Base-by-base conservation (phyloP, 1,284 basidiomycete genomes). In the Puccinia novopanici region DNA sequence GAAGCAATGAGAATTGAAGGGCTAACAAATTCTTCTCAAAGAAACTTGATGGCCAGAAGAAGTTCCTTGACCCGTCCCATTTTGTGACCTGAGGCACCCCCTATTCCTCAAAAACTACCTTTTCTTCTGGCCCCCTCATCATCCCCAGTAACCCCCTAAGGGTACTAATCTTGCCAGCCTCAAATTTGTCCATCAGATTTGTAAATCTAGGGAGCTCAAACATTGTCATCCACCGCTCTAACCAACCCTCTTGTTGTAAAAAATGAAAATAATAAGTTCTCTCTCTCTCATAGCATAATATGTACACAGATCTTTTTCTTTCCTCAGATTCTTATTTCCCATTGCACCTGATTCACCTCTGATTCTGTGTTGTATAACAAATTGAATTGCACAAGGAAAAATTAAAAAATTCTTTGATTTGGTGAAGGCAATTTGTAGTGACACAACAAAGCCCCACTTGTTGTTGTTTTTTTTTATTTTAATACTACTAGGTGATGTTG, bases 131-230 rank as follows among this genome's bases (percentile, higher is more conserved):
- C 67, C 73, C 19, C 24, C n/a, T n/a, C n/a, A n/a, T n/a, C 50
- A 73, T 2, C 8, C 27, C n/a, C 42, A 61, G n/a, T 30, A 79
- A n/a, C 75, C 15, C 52, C 17, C 81, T 82, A 81, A 42, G 27
- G 82, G 45, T 82, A 82, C 82, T 85, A 80, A 87, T 87, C 81
- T 78, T 15, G 84, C 81, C 42, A 83, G 83, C 13, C 82, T 84
- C 70, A 94, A 92, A 87, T 91, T 89, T 0, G 90, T 90, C 54
- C 92, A 93, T 74, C 92, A 94, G 85, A 94, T 96, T 82, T 89
- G 92, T 81, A 94, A 91, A 85, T 87, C 89, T 93, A 81, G 90
- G 90, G 84, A 75, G 6, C 45, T 88, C 42, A 85, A 84, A 80
- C 84, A 82, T 84, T 87, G 84, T 91, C 92, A 83, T 89, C 89